Evolutionary conservation across 169 alveolate species (phyloP).

Genomic region (Sarcocystis neurona): DNA sequence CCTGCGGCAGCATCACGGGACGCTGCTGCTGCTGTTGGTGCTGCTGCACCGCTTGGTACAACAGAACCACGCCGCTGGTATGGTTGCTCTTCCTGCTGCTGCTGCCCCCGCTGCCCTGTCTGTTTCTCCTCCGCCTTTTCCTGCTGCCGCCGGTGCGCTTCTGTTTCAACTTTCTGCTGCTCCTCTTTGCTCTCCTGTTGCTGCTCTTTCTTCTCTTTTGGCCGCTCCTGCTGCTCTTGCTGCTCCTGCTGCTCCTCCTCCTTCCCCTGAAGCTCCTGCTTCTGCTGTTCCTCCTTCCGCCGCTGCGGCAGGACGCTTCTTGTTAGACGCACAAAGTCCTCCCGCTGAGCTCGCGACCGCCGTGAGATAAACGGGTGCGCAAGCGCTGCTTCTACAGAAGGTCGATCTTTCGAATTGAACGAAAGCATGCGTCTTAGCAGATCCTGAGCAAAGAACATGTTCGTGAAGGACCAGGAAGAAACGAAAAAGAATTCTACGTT

Average conservation of each 20-base stretch:
- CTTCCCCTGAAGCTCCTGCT: not conserved
- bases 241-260: not conserved
- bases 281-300: not conserved
- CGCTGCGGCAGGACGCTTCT: not conserved
- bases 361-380: slow-evolving; percentile 33
- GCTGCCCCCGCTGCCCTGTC: no score
- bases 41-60: no score
- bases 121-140: no score
- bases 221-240: not conserved
- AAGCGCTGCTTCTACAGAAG: slow-evolving; percentile 50
- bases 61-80: no score
- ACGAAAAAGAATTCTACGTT: not conserved
- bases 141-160: no score
- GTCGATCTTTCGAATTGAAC: slow-evolving; percentile 31
- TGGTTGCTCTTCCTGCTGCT: no score
- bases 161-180: no score
- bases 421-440: slow-evolving; percentile 34
- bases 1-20: no score
- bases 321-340: not conserved
- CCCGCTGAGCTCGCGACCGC: not conserved
- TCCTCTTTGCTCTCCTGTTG: not conserved
- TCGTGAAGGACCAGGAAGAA: not conserved
- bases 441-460: slow-evolving; percentile 12
- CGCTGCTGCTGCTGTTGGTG: no score
- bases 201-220: not conserved